phyloP scores from a whole-genome alignment of 768 basidiomycete genomes.

The Cantharellus cinnabarinus region DNA sequence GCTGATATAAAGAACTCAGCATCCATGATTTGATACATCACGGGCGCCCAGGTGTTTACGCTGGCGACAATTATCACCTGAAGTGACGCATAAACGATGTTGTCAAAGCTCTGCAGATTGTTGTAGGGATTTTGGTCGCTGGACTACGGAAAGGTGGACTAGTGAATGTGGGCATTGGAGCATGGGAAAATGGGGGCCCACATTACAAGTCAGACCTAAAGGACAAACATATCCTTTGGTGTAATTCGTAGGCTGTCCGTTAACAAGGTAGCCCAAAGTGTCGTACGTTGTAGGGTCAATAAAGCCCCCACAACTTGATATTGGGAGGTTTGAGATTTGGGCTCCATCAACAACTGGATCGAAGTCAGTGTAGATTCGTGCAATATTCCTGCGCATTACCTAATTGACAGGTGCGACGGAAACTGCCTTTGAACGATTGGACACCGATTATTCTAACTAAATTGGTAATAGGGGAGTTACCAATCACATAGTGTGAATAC shows the following conservation, averaged over 20 bases:
- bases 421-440: constrained; percentile 77
- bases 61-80: constrained; percentile 75
- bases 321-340: not conserved
- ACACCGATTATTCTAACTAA: constrained; percentile 65
- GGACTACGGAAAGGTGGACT: constrained; percentile 24
- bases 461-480: not conserved
- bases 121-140: constrained; percentile 36
- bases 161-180: not conserved
- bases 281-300: constrained; percentile 39
- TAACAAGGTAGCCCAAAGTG: constrained; percentile 22
- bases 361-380: not conserved
- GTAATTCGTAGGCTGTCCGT: constrained; percentile 20
- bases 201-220: constrained; percentile 62
- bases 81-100: constrained; percentile 56
- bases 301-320: constrained; percentile 64
- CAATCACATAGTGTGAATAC: constrained; percentile 12
- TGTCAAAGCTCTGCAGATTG: constrained; percentile 68
- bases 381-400: constrained; percentile 3
- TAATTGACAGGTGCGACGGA: constrained; percentile 26
- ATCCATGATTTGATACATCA: constrained; percentile 82
- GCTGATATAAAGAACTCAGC: constrained; percentile 77
- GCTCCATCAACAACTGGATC: not conserved
- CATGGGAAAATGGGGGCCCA: constrained; percentile 14
- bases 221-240: constrained; percentile 84
- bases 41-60: constrained; percentile 55